A percentile compares a stretch with the other conserved stretches of the same genome.
Conservation (phyloP, 345 rosid species). For the Fremontodendron californicum region DNA sequence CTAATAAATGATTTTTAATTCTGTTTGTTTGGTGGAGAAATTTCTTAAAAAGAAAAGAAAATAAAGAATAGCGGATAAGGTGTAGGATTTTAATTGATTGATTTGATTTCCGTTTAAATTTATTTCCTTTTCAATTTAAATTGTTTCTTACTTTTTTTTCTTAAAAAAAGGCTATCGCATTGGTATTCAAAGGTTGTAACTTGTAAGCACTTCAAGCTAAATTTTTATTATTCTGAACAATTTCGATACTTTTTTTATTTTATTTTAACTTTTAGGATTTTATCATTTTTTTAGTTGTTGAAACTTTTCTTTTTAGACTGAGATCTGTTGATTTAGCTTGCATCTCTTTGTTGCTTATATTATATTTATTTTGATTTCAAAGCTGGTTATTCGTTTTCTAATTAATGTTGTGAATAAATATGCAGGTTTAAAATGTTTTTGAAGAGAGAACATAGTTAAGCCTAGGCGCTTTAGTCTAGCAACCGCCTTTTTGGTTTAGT, state of each 20-base stretch:
- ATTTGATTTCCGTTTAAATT: background rate
- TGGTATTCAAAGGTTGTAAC: no score
- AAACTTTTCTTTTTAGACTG: background rate
- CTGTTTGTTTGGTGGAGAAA: background rate
- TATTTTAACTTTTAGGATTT: background rate
- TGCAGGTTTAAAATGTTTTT: slow-evolving; percentile 23
- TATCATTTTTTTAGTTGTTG: background rate
- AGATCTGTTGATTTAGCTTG: background rate
- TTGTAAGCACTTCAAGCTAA: no score
- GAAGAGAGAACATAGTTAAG: slow-evolving; percentile 20
- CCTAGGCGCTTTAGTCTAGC: slow-evolving; percentile 25
- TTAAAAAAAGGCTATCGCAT: no score
- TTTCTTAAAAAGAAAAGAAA: background rate
- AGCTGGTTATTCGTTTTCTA: background rate
- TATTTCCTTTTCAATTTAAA: background rate
- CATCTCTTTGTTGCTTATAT: background rate
- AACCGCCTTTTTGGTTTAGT: background rate
- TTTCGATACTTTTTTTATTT: background rate
- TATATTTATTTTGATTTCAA: background rate
- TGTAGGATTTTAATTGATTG: background rate
- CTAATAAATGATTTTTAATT: background rate
- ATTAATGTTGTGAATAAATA: slow-evolving; percentile 6
- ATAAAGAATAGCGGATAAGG: background rate
- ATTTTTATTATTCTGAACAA: background rate
- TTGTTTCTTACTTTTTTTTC: no score